Base-by-base conservation (phyloP, 306 rosid species). In the Citrullus mucosospermus region DNA sequence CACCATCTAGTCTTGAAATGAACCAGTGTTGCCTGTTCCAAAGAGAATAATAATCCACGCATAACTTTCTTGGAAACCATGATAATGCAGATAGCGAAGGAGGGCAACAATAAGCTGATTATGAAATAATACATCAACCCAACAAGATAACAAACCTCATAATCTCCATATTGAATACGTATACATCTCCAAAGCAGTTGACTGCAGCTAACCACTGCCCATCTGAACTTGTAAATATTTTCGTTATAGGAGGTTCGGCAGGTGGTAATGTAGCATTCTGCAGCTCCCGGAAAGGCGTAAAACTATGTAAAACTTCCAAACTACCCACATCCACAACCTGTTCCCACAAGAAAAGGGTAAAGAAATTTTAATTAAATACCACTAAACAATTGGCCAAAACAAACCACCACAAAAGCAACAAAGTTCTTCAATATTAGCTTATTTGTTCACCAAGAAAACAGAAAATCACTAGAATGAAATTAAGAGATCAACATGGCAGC, bases 121-220 rank as follows among this genome's bases (percentile, higher is more conserved):
- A 44, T 70, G 36, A 62, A 16, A 75, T 13, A 44, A 56, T 9
- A 20, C 34, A 79, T 48, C 11, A 10, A 36, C 32, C 36, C 14
- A 9, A 34, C 15, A 78, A 10, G 54, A 78, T 75, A 57, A 50
- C 83, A 57, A 38, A 95, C 99, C 98, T 95, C 80, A 77, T 84
- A 78, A 68, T 87, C 85, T 95, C 98, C 82, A 95, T 81, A 82
- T 95, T 92, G 83, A 95, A 95, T 79, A 95, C 68, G 76, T 92
- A 95, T 69, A 92, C 76, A 85, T 95, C 99, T 75, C 99, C 99
- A 86, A 92, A 90, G 85, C 98, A 92, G 86, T 96, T 96, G 80
- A 92, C 89, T n/a, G 99, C 96, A 10, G 98, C 97, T 86, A 96
- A 78, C 99, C 99, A 96, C 85, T 92, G 99, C 65, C 93, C 91